A percentile compares a stretch with the other conserved stretches of the same genome.
Evolutionary conservation across 371 early-diverging fungal species (phyloP).

Genomic region (Rhizopus sp.): DNA sequence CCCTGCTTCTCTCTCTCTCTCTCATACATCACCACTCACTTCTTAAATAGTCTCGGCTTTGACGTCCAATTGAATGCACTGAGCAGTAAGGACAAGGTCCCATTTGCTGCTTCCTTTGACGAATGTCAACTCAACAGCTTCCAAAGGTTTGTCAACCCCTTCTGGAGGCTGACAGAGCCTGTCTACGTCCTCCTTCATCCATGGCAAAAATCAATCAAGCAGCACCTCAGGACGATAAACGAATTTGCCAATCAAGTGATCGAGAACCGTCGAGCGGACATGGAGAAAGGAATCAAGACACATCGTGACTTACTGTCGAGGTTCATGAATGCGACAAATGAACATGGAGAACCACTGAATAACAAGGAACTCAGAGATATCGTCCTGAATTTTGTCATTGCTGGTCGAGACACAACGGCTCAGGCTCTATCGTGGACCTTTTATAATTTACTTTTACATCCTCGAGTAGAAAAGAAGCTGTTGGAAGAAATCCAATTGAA

Average conservation of each 20-base stretch:
- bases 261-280: conserved; percentile 29
- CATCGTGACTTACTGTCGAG: conserved; percentile 38
- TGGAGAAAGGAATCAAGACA: conserved; percentile 19
- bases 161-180: conserved; percentile 33
- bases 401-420: conserved; percentile 75
- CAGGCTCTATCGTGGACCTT: conserved; percentile 72
- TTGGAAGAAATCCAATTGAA: conserved; percentile 44
- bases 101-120: conserved; percentile 64
- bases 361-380: conserved; percentile 53
- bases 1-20: background rate
- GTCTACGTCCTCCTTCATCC: conserved; percentile 32
- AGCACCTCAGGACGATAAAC: conserved; percentile 35
- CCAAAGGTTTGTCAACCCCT: conserved; percentile 46
- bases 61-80: conserved; percentile 42
- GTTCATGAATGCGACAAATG: conserved; percentile 40
- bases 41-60: conserved; percentile 37
- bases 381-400: conserved; percentile 55
- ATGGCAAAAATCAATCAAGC: conserved; percentile 30
- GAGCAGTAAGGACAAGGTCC: conserved; percentile 26
- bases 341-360: conserved; percentile 35
- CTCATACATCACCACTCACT: background rate
- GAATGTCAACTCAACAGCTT: conserved; percentile 37
- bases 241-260: conserved; percentile 53
- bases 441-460: conserved; percentile 48
- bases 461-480: conserved; percentile 46